A percentile compares a stretch with the other conserved stretches of the same genome.
These are phyloP conservation scores for Chloromonas sp. DNA, from an alignment of 163 green algal species.

Conservation along the genomic window DNA sequence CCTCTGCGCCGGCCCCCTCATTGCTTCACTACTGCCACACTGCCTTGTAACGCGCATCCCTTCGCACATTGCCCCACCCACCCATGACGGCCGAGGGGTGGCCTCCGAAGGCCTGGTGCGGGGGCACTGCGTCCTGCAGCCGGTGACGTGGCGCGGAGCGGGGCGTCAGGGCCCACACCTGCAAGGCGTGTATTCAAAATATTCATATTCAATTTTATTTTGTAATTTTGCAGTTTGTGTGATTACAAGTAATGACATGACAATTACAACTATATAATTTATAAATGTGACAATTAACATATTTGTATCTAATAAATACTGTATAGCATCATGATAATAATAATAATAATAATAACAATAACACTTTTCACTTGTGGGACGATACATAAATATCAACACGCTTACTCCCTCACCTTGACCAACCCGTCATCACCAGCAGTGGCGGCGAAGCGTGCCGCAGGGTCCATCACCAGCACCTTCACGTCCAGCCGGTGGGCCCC, in stretches of 20 bases:
- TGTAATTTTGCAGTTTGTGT: too few relatives aligned
- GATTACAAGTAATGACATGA: too few relatives aligned
- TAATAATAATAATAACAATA: too few relatives aligned
- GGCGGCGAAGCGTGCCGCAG: constrained; percentile 23
- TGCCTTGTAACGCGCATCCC: background rate
- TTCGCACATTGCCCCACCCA: background rate
- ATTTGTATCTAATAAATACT: too few relatives aligned
- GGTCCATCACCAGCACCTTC: constrained; percentile 30
- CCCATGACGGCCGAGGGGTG: constrained; percentile 34
- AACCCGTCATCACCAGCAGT: constrained; percentile 36
- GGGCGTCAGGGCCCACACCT: background rate
- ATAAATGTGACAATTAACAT: too few relatives aligned
- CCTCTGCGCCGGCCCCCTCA: too few relatives aligned
- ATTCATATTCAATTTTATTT: too few relatives aligned
- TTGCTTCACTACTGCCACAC: background rate
- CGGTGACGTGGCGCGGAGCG: background rate
- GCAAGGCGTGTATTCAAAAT: too few relatives aligned
- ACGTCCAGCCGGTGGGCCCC: constrained; percentile 19
- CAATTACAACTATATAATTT: too few relatives aligned
- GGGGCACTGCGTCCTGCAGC: constrained; percentile 20
- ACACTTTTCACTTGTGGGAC: too few relatives aligned
- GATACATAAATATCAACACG: too few relatives aligned
- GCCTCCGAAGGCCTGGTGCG: constrained; percentile 38
- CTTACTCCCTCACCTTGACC: constrained; percentile 30
- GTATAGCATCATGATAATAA: too few relatives aligned